These are phyloP conservation scores for Euclidium syriacum DNA, from an alignment of 345 rosid genomes.

Conservation along the genomic window DNA sequence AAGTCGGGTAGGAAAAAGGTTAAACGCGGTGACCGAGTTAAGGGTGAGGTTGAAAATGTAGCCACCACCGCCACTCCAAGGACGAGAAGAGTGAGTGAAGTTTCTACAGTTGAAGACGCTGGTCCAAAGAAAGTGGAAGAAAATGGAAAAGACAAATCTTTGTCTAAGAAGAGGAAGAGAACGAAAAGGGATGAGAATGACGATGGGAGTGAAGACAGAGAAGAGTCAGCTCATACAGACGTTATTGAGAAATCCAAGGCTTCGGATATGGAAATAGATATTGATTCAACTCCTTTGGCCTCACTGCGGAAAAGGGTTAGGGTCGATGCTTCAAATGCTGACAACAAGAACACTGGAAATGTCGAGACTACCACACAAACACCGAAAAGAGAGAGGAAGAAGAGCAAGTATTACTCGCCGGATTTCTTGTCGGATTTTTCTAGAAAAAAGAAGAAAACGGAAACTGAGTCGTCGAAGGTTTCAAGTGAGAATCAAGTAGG, in stretches of 20 bases:
- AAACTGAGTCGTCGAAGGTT: constrained; percentile 22
- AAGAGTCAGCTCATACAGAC: neutral
- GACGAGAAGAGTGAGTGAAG: constrained; percentile 25
- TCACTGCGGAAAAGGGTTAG: constrained; percentile 26
- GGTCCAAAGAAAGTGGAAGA: constrained; percentile 25
- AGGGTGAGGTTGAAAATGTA: constrained; percentile 10
- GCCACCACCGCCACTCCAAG: neutral
- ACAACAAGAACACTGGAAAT: constrained; percentile 9
- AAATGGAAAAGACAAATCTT: constrained; percentile 14
- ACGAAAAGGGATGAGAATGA: constrained; percentile 17
- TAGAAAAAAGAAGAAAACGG: constrained; percentile 24
- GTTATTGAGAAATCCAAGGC: neutral
- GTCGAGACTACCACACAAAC: constrained; percentile 20
- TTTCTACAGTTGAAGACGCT: constrained; percentile 7
- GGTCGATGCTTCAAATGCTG: constrained; percentile 5
- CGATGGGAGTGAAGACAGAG: constrained; percentile 15
- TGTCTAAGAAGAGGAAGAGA: constrained; percentile 29
- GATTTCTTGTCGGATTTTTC: constrained; percentile 50
- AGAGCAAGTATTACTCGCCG: constrained; percentile 80
- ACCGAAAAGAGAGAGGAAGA: constrained; percentile 70
- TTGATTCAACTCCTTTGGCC: constrained; percentile 24
- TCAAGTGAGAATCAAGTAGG: constrained; percentile 31
- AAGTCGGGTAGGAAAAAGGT: constrained; percentile 33
- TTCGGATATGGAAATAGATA: constrained; percentile 18
- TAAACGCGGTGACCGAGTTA: constrained; percentile 24